Conservation (phyloP, 1,284 basidiomycete genomes). For the Microbotryum intermedium region DNA sequence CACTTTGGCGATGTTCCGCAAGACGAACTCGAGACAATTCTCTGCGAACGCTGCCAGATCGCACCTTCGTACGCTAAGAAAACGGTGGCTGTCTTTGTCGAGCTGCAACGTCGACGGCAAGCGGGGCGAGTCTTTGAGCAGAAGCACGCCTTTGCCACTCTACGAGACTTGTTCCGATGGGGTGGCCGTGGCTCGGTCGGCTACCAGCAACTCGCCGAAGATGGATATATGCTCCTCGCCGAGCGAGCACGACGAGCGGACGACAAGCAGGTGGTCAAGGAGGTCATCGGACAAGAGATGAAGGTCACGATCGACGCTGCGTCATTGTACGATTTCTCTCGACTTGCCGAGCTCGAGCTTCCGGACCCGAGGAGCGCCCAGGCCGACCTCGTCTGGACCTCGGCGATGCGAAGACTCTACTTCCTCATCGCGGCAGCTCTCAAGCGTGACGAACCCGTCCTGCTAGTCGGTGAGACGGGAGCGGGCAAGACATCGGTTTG, state of each 20-base stretch:
- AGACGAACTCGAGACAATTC: slow-evolving; percentile 82
- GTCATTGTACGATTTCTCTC: slow-evolving; percentile 54
- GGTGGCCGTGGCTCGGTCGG: slow-evolving; percentile 72
- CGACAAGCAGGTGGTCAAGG: slow-evolving; percentile 81
- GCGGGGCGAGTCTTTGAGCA: slow-evolving; percentile 90
- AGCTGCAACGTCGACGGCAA: slow-evolving; percentile 86
- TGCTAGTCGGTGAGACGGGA: slow-evolving; percentile 97
- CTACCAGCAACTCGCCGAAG: slow-evolving; percentile 87
- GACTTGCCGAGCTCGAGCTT: slow-evolving; percentile 50
- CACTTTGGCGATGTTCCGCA: slow-evolving; percentile 98
- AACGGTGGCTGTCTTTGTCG: slow-evolving; percentile 87
- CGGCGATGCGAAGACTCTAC: slow-evolving; percentile 84
- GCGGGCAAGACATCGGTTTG: slow-evolving; percentile 97
- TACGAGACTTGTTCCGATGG: slow-evolving; percentile 97
- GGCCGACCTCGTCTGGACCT: slow-evolving; percentile 71
- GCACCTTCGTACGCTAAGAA: slow-evolving; percentile 84
- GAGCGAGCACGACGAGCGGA: slow-evolving; percentile 78
- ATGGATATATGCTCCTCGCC: slow-evolving; percentile 95
- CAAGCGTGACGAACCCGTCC: slow-evolving; percentile 83
- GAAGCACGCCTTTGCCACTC: slow-evolving; percentile 90
- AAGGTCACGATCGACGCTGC: slow-evolving; percentile 72
- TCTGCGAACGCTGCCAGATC: slow-evolving; percentile 79
- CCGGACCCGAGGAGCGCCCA: slow-evolving; percentile 46
- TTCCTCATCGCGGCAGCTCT: slow-evolving; percentile 73
- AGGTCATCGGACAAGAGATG: slow-evolving; percentile 85